These are phyloP conservation scores for Chaetoscypha palmicola DNA, from an alignment of 2,329 filamentous ascomycete species.

Conservation along the genomic window DNA sequence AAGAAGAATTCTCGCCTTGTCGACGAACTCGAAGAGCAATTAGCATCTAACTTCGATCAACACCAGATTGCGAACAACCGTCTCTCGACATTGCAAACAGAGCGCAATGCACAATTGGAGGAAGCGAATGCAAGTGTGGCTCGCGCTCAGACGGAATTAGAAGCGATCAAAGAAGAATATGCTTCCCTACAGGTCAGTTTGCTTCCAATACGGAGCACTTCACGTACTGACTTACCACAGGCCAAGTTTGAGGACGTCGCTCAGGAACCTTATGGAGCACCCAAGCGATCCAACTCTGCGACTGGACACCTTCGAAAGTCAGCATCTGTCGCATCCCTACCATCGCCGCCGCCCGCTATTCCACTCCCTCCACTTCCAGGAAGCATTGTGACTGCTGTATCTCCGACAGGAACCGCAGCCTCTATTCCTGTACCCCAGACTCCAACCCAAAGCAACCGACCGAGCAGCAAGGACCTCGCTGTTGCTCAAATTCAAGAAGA, in stretches of 20 bases:
- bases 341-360: slow-evolving; percentile 90
- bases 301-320: slow-evolving; percentile 62
- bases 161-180: slow-evolving; percentile 62
- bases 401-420: slow-evolving; percentile 37
- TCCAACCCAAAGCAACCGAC: slow-evolving; percentile 55
- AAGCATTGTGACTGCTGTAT: slow-evolving; percentile 39
- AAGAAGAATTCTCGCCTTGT: slow-evolving; percentile 88
- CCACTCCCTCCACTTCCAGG: slow-evolving; percentile 86
- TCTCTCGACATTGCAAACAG: slow-evolving; percentile 71
- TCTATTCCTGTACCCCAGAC: slow-evolving; percentile 40
- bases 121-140: slow-evolving; percentile 63
- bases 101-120: slow-evolving; percentile 68
- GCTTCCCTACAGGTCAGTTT: slow-evolving; percentile 54
- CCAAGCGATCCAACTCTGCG: slow-evolving; percentile 51
- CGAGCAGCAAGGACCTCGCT: slow-evolving; percentile 71
- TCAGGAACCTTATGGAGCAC: slow-evolving; percentile 25
- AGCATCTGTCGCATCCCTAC: slow-evolving; percentile 71
- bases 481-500: slow-evolving; percentile 83
- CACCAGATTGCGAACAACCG: slow-evolving; percentile 80
- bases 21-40: slow-evolving; percentile 93
- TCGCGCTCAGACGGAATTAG: slow-evolving; percentile 61
- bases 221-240: slow-evolving; percentile 33
- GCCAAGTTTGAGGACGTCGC: slow-evolving; percentile 54
- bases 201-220: background rate
- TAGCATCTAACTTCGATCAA: slow-evolving; percentile 91